Evolutionary conservation across 495 filamentous ascomycete species (phyloP).

Genomic region (Oleoguttula mirabilis): DNA sequence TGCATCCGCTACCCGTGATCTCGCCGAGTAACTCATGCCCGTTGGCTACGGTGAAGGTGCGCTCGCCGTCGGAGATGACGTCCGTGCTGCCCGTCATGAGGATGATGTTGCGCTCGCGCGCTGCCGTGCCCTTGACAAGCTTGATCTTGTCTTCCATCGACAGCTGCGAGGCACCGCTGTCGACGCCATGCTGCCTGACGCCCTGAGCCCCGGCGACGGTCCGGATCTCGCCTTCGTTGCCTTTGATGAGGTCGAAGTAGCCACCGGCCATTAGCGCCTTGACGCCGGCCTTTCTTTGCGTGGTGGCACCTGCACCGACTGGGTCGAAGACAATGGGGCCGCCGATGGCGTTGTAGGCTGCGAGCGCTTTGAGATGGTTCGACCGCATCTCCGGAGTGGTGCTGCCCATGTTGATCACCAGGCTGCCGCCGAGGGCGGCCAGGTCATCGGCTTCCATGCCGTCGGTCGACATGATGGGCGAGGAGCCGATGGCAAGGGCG

Average conservation of each 20-base stretch:
- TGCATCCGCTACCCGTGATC: slow-evolving; percentile 83
- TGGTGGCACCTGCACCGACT: slow-evolving; percentile 79
- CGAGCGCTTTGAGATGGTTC: slow-evolving; percentile 55
- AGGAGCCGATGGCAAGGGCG: slow-evolving; percentile 69
- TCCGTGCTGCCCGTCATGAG: slow-evolving; percentile 76
- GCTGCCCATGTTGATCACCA: slow-evolving; percentile 95
- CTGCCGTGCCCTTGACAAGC: slow-evolving; percentile 54
- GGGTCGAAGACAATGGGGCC: slow-evolving; percentile 79
- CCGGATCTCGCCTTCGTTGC: slow-evolving; percentile 82
- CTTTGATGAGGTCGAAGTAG: slow-evolving; percentile 82
- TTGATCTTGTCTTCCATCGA: slow-evolving; percentile 41
- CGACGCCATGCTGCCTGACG: slow-evolving; percentile 66
- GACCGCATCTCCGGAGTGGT: slow-evolving; percentile 56
- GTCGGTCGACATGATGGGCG: slow-evolving; percentile 88
- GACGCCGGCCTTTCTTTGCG: slow-evolving; percentile 56
- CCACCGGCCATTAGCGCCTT: slow-evolving; percentile 59
- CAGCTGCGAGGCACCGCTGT: slow-evolving; percentile 53
- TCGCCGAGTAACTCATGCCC: slow-evolving; percentile 65
- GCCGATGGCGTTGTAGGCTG: slow-evolving; percentile 63
- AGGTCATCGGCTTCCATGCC: slow-evolving; percentile 74
- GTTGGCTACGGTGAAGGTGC: slow-evolving; percentile 56
- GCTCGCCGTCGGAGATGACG: slow-evolving; percentile 61
- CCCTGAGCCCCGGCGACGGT: slow-evolving; percentile 46
- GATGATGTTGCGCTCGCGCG: slow-evolving; percentile 58
- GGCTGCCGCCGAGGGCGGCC: slow-evolving; percentile 47